Base-by-base conservation (phyloP, 2,329 filamentous ascomycete genomes). In the Apiospora aurea region DNA sequence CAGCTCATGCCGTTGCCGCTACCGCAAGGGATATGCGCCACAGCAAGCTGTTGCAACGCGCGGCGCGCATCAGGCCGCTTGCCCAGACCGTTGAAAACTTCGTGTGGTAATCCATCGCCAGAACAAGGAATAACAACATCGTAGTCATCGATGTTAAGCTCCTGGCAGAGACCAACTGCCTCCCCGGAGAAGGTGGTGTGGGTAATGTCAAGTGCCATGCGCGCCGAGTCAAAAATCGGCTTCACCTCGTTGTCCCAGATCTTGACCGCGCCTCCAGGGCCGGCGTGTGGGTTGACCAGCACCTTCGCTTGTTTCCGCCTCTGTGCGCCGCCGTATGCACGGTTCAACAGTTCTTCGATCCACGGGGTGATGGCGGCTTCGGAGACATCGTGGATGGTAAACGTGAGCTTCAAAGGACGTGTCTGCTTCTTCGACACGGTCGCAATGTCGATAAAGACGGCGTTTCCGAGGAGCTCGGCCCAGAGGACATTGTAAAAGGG, bases 1-100 rank as follows among this genome's bases (percentile, higher is more conserved):
- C 93, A 92, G 74, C 94, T 93, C 91, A 98, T 93, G 29, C 94
- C 96, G 81, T 99, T 99, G 7, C 96, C 96, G 69, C 94, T 96
- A 18, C 96, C 96, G 79, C 95, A 97, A 1, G 96, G 96, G 47
- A 99, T 87, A 79, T 97, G 94, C 29, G 91, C 92, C 1, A 99
- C 91, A 0, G 96, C 94, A 18, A 98, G 84, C 77, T 92, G 93
- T 29, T 87, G 84, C 73, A 99, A 83, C 0, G 96, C 96, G 71
- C 88, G 88, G 44, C 87, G 85, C 26, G 95, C 95, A 82, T 98
- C 93, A 5, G 87, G 79, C 51, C 94, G 91, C 82, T 90, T 92
- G 18, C 90, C 95, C 44, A 99, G 84, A 0, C 96, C 96, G 79
- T 99, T 98, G 85, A 98, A 97, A 11, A 97, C 93, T 82, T 99